phyloP scores from a whole-genome alignment of 352 stramenopile genomes.

The Thraustochytrium striatum region DNA sequence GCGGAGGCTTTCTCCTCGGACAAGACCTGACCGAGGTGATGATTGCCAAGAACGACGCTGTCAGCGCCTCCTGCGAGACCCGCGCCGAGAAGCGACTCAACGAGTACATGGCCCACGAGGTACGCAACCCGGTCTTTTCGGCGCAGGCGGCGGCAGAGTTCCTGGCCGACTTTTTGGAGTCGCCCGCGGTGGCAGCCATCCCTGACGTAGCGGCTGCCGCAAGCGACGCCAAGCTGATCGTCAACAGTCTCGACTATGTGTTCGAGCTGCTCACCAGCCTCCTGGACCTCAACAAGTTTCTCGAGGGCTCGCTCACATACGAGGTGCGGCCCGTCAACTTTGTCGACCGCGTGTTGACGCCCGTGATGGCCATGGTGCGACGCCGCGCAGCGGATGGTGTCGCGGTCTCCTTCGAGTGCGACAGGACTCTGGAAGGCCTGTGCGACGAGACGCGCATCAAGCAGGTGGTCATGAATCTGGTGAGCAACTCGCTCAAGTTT shows the following conservation, averaged over 20 bases:
- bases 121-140: constrained; percentile 47
- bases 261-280: constrained; percentile 50
- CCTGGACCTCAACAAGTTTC: constrained; percentile 47
- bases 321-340: neutral
- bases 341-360: neutral
- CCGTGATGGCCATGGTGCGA: constrained; percentile 16
- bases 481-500: constrained; percentile 74
- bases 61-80: neutral
- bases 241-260: constrained; percentile 39
- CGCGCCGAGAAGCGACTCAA: constrained; percentile 39
- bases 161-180: neutral
- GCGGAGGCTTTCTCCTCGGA: no score
- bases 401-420: no score
- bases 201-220: no score
- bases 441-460: constrained; percentile 65
- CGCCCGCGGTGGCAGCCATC: no score
- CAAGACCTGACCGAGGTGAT: constrained; percentile 35
- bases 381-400: no score
- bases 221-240: constrained; percentile 45
- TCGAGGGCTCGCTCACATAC: neutral
- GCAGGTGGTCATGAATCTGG: constrained; percentile 68
- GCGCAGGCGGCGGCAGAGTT: constrained; percentile 34
- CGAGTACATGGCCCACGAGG: constrained; percentile 50
- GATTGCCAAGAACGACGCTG: neutral
- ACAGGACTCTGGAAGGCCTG: no score